These are phyloP conservation scores for Hydrangea macrophylla DNA, from an alignment of 148 eudicot genomes.

Conservation along the genomic window DNA sequence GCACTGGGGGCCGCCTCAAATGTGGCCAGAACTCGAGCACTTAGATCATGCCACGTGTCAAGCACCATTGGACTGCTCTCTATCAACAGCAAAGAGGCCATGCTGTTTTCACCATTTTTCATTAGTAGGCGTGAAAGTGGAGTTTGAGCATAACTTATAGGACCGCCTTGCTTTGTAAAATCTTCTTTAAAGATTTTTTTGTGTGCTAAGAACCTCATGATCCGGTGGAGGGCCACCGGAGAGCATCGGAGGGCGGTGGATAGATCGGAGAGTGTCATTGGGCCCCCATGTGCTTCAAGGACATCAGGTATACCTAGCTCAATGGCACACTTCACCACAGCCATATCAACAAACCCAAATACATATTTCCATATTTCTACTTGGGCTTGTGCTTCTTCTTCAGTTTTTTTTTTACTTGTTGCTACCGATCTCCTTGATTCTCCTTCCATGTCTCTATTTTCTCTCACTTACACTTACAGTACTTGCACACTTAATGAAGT, in stretches of 20 bases:
- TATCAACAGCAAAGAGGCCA: constrained; percentile 42
- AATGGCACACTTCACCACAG: constrained; percentile 58
- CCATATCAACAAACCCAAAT: constrained; percentile 54
- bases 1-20: constrained; percentile 45
- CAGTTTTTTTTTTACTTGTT: no score
- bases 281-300: constrained; percentile 36
- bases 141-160: constrained; percentile 35
- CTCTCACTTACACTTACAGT: no score
- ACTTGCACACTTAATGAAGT: no score
- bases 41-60: constrained; percentile 51
- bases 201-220: constrained; percentile 57
- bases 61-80: constrained; percentile 50
- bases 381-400: constrained; percentile 41
- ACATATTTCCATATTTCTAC: constrained; percentile 49
- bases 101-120: constrained; percentile 22
- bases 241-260: constrained; percentile 48
- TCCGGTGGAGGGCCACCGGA: constrained; percentile 33
- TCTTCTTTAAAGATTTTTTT: constrained; percentile 34
- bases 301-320: constrained; percentile 59
- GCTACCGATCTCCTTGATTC: no score
- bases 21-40: constrained; percentile 27
- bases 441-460: background rate
- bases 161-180: constrained; percentile 7
- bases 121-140: constrained; percentile 48
- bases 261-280: constrained; percentile 46